Conservation (phyloP, 1,284 basidiomycete species). For the Pholiota adiposa region DNA sequence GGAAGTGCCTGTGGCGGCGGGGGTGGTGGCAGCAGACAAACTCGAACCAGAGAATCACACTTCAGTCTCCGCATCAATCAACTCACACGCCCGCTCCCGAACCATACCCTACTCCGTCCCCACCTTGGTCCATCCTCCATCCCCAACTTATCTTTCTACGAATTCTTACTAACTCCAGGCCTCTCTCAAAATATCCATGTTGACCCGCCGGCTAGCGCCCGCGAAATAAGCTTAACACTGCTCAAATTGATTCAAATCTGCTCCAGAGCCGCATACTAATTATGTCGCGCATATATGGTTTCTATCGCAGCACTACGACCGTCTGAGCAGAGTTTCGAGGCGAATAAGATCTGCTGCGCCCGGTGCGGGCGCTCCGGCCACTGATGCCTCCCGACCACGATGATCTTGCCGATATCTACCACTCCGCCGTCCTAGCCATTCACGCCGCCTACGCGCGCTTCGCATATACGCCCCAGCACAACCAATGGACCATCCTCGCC, state of each 20-base stretch:
- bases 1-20: conserved; percentile 20
- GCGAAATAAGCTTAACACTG: too few species aligned
- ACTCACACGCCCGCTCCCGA: neutral
- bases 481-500: conserved; percentile 65
- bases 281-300: neutral
- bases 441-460: conserved; percentile 48
- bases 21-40: conserved; percentile 19
- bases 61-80: conserved; percentile 12
- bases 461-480: conserved; percentile 49
- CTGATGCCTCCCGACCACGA: conserved; percentile 18
- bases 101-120: neutral
- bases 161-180: conserved; percentile 9
- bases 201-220: too few species aligned
- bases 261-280: too few species aligned
- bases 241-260: too few species aligned
- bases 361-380: neutral
- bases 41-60: conserved; percentile 24
- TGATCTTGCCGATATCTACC: conserved; percentile 16
- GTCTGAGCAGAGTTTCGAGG: neutral
- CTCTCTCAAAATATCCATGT: neutral
- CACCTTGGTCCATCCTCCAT: too few species aligned
- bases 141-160: too few species aligned
- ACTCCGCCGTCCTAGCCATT: conserved; percentile 35
- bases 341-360: neutral
- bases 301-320: too few species aligned